A percentile compares a stretch with the other conserved stretches of the same genome.
Conservation (phyloP, 73 alveolate species). For the Paramecium biaurelia region DNA sequence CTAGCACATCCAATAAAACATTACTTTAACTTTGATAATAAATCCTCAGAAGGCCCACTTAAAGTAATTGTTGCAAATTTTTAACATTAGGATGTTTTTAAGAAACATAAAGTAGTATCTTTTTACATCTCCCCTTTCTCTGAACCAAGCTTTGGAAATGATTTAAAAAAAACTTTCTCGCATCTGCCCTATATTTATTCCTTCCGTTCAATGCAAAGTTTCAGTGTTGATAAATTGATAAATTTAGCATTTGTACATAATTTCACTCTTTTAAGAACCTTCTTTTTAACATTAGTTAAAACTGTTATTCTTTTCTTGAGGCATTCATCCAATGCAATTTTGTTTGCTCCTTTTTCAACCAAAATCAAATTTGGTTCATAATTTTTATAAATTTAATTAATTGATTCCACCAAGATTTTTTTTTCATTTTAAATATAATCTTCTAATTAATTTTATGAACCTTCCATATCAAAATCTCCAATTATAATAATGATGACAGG, state of each 20-base stretch:
- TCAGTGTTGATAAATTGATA: background rate
- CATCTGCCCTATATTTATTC: background rate
- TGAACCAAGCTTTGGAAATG: background rate
- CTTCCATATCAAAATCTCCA: conserved; percentile 23
- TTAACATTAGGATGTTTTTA: background rate
- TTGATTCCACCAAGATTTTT: background rate
- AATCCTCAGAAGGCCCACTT: conserved; percentile 11
- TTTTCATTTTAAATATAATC: background rate
- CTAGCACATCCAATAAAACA: background rate
- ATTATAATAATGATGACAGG: conserved; percentile 4
- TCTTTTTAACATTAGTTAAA: background rate
- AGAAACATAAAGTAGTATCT: conserved; percentile 8
- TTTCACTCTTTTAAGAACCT: background rate
- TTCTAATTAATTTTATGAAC: background rate
- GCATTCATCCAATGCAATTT: background rate
- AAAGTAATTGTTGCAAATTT: background rate
- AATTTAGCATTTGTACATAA: conserved; percentile 3
- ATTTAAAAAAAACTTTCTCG: background rate
- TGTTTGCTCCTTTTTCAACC: conserved; percentile 26
- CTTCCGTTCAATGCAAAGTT: background rate
- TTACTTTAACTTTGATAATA: background rate
- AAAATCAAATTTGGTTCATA: background rate
- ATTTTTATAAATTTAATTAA: background rate
- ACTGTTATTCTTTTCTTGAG: background rate
- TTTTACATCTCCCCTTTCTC: background rate